Evolutionary conservation across 2,329 filamentous ascomycete species (phyloP), one percentile per base, ranked within the genome.

Genomic region (Fusarium liriodendri): DNA sequence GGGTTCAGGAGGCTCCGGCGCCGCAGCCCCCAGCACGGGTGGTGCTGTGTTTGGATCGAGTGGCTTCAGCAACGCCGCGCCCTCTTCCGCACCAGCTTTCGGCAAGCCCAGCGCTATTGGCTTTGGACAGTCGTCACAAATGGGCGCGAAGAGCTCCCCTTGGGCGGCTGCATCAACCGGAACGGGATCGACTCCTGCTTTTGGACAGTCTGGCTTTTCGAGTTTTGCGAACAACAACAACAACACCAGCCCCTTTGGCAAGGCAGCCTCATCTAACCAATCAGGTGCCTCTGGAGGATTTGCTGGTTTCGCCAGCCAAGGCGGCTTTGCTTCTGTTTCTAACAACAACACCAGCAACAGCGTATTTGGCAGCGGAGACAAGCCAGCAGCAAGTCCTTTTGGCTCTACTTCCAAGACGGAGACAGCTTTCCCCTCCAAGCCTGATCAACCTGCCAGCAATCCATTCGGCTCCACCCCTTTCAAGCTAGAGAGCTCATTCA

Each of bases 401-500:
- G 79, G 71, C 13, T 79, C 78, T 11, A 65, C 71, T 16, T 75
- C 76, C 22, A 76, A 75, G 16, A 35, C 63, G 27, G 77, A 77
- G 13, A 79, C 77, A 13, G 76, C 77, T 6, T 80, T 80, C 62
- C 71, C 79, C 6, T 47, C 78, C 58, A 70, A 80, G 60, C 65
- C 80, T 20, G 77, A 79, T 20, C 80, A 81, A 35, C 66, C 81
- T 57, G 38, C 79, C 64, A 37, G 82, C 80, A 76, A 65, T 60
- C 79, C 70, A 9, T 88, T 89, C 77, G 87, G 85, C 29, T 86
- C 86, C n/a, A 82, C 84, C 18, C 87, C 89, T 0, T 94, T 94
- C 83, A 92, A 93, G 75, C 84, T 94, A 18, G 88, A 88, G 42
- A 91, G 90, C 33, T 91, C 89, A 2, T 95, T 94, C 83, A 90